Conservation (phyloP, 2,329 filamentous ascomycete species). For the Trichoderma simmonsii region DNA sequence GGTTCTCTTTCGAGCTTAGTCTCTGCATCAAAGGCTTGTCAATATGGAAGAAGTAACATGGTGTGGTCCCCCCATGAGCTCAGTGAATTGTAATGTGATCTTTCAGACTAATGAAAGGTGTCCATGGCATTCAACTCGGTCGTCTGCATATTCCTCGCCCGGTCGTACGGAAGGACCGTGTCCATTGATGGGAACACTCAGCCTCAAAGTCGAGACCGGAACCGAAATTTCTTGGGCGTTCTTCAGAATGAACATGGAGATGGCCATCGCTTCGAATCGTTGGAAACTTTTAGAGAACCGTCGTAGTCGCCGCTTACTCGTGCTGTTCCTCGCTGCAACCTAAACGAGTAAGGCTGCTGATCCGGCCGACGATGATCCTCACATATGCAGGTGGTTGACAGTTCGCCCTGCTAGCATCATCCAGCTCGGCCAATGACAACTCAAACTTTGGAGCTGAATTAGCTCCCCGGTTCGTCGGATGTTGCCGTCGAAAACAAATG, state of each 20-base stretch:
- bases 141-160: not conserved
- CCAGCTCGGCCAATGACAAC: not conserved
- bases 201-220: not conserved
- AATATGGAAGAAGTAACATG: too few relatives aligned
- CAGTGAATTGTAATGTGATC: not conserved
- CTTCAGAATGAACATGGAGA: not conserved
- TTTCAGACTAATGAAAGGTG: not conserved
- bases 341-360: not conserved
- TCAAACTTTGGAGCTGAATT: not conserved
- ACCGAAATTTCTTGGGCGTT: not conserved
- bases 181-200: not conserved
- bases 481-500: not conserved
- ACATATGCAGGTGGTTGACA: not conserved
- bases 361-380: not conserved
- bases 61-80: too few relatives aligned
- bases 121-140: not conserved
- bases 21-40: too few relatives aligned
- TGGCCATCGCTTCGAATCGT: too few relatives aligned
- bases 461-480: not conserved
- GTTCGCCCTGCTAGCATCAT: not conserved
- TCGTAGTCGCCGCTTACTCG: too few relatives aligned
- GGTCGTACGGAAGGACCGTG: not conserved
- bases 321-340: not conserved
- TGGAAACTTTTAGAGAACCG: too few relatives aligned
- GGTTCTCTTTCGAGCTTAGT: too few relatives aligned